phyloP scores from a whole-genome alignment of 2,329 filamentous ascomycete species.

The Colletotrichum destructivum region DNA sequence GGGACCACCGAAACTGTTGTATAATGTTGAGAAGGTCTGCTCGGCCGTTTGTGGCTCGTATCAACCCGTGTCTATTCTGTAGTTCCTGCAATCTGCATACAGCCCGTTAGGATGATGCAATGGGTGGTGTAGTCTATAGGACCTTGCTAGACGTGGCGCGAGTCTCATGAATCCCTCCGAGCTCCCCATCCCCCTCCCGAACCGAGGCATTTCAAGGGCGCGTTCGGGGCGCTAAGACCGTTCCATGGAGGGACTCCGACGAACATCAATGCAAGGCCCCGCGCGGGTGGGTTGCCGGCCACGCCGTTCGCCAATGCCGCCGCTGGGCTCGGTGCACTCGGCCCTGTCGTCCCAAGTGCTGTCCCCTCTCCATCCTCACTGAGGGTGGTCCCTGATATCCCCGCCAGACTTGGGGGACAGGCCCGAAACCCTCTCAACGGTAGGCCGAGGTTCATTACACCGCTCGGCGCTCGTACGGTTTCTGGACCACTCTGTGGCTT shows the following conservation, averaged over 20 bases:
- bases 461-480: constrained; percentile 17
- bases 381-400: neutral
- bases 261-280: constrained; percentile 25
- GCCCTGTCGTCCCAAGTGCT: constrained; percentile 15
- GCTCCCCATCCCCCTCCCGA: constrained; percentile 1
- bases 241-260: constrained; percentile 34
- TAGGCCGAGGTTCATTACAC: constrained; percentile 36
- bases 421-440: neutral
- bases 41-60: neutral
- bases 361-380: constrained; percentile 16
- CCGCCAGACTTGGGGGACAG: neutral
- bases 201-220: constrained; percentile 34
- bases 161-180: neutral
- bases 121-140: constrained; percentile 4
- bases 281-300: constrained; percentile 37
- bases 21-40: neutral
- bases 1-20: neutral
- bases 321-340: constrained; percentile 12
- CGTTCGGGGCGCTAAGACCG: constrained; percentile 33
- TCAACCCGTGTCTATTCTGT: neutral
- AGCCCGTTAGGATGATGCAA: neutral
- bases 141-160: neutral
- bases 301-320: constrained; percentile 30
- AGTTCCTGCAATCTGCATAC: neutral
- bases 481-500: constrained; percentile 3